Conservation (phyloP, 2,329 filamentous ascomycete genomes). For the Stagonosporopsis chrysanthemi region DNA sequence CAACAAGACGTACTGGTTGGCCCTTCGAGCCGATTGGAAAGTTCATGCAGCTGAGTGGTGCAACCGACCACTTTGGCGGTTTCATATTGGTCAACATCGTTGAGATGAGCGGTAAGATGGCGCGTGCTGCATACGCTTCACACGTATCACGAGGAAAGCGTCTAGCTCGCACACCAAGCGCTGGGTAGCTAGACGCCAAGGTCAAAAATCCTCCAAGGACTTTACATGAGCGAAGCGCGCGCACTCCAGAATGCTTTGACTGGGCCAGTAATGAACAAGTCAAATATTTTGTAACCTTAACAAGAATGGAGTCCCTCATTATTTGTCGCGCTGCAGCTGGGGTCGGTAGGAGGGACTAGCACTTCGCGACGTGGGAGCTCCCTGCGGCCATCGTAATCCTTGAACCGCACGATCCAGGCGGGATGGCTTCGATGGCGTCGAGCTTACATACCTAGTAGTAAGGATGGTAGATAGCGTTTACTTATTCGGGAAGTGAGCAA, state of each 20-base stretch:
- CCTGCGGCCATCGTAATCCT: conserved; percentile 36
- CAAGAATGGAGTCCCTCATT: conserved; percentile 7
- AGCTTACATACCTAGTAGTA: conserved; percentile 26
- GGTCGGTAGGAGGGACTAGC: conserved; percentile 18
- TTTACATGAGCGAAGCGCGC: conserved; percentile 27
- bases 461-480: conserved; percentile 38
- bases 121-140: not conserved
- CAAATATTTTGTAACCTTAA: conserved; percentile 12
- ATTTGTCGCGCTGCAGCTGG: conserved; percentile 25
- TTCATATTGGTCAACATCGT: conserved; percentile 4
- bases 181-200: conserved; percentile 10
- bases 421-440: conserved; percentile 45
- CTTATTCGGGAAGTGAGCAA: conserved; percentile 38
- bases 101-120: conserved; percentile 1
- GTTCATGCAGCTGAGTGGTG: conserved; percentile 6
- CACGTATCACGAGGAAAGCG: conserved; percentile 11
- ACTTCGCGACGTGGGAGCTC: conserved; percentile 27
- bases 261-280: conserved; percentile 12
- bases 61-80: conserved; percentile 1
- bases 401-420: conserved; percentile 44
- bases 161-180: conserved; percentile 10
- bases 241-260: conserved; percentile 20
- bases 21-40: conserved; percentile 4
- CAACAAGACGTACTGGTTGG: not conserved
- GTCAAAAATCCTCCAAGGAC: not conserved